Evolutionary conservation across 352 stramenopile genomes (phyloP).

Genomic region (Pythium monospermum): DNA sequence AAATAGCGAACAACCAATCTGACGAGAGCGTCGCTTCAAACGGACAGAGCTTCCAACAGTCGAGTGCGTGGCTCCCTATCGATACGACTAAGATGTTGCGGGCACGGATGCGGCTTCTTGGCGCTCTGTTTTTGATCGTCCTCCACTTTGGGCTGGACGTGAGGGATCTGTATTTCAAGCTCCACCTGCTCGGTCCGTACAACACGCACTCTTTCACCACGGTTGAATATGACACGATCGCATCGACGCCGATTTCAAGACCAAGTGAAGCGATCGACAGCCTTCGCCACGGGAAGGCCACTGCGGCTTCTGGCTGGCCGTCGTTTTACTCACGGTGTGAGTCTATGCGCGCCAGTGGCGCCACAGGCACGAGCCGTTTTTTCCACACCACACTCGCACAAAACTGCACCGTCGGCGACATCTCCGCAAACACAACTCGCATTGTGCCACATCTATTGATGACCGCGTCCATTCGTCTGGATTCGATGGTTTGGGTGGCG

Average conservation of each 20-base stretch:
- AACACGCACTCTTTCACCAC: slow-evolving; percentile 16
- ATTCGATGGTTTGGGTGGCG: slow-evolving; percentile 5
- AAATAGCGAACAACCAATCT: no score
- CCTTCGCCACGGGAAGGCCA: not conserved
- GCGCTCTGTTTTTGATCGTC: slow-evolving; percentile 13
- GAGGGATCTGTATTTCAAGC: slow-evolving; percentile 19
- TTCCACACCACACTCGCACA: slow-evolving; percentile 5
- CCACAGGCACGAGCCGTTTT: slow-evolving; percentile 8
- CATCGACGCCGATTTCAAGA: slow-evolving; percentile 3
- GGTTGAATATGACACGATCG: slow-evolving; percentile 7
- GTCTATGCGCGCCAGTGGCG: slow-evolving; percentile 6
- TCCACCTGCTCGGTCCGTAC: slow-evolving; percentile 13
- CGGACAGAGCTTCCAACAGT: no score
- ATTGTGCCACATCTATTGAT: slow-evolving; percentile 14
- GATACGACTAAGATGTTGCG: slow-evolving; percentile 1
- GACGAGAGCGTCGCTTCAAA: no score
- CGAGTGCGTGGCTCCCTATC: no score
- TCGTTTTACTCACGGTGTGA: slow-evolving; percentile 17
- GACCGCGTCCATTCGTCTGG: slow-evolving; percentile 11
- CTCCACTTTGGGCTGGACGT: slow-evolving; percentile 12
- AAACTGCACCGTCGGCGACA: slow-evolving; percentile 11
- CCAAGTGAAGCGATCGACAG: slow-evolving; percentile 8
- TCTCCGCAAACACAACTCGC: not conserved
- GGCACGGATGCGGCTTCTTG: slow-evolving; percentile 6
- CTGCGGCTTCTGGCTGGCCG: slow-evolving; percentile 12